Base-by-base conservation (phyloP, 345 rosid genomes). In the Atalantia buxifolia region DNA sequence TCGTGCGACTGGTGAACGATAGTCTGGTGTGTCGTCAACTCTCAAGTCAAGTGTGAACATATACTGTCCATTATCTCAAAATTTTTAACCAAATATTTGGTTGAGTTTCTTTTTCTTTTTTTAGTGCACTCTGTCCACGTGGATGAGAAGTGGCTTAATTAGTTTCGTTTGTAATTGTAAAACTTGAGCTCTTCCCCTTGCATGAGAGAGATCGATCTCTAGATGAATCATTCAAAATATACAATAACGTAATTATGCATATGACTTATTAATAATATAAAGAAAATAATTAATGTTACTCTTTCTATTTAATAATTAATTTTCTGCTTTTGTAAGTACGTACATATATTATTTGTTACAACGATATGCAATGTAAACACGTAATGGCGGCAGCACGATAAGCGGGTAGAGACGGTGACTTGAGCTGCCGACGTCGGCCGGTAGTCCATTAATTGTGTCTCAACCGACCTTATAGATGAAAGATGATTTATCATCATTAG, bases 1-100 rank as follows among this genome's bases (percentile, higher is more conserved):
- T 35, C 89, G 88, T 71, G 85, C 84, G 66, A 88, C 86, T 48
- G 91, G 87, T 56, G 90, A 90, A 77, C 89, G 97, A 85, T 88
- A 88, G 87, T 36, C 86, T 82, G 89, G 87, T 74, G 24, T 45
- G 50, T 12, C 18, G 50, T 19, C 59, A 18, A 42, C 42, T 55
- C 6, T 74, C 60, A 27, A 33, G 73, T 79, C 65, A 33, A 28
- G 70, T 79, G 75, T 57, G 81, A 79, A 77, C 66, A 78, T 28
- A 61, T 16, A 61, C 50, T 40, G 27, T 64, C 57, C 77, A 45
- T 45, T 45, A 45, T 45, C 50, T 45, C 33, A 4, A 2, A 25
- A 16, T 60, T 42, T 72, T 69, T 30, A 1, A 7, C 62, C 64
- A 75, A 40, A 72, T 28, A 6, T 80, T 82, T 79, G 79, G 83